Base-by-base conservation (phyloP, 805 yeast species). In the Metschnikowia sp. region DNA sequence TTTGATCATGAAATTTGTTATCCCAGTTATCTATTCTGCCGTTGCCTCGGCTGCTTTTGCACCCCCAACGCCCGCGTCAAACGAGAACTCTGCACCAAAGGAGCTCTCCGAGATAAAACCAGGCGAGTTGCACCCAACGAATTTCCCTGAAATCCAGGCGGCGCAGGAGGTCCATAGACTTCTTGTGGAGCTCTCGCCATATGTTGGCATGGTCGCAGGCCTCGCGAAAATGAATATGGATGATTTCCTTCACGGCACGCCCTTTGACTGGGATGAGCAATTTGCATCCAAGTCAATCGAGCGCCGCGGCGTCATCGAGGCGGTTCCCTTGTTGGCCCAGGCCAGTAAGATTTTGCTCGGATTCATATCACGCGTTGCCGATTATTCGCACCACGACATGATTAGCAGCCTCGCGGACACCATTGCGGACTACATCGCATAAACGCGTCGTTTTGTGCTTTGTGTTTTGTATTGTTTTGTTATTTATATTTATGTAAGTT, bases 161-260 rank as follows among this genome's bases (percentile, higher is more conserved):
- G 48, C 40, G 10, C 44, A 45, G n/a, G 44, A 15, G 2, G 35
- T 45, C 22, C 48, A 45, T 18, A 38, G 35, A 10, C 40, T 45
- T 13, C 30, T 40, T 15, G 30, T 22, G 18, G 39, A 40, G 11
- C n/a, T 45, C 30, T 40, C n/a, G 15, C 44, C 44, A 1, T 45
- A 9, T 2, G 40, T 45, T 10, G 32, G 30, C 29, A 39, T 35
- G 5, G 44, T 41, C 10, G 44, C 48, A 3, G 32, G 30, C 4
- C 32, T 45, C 13, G 48, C 48, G 2, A 41, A 41, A 4, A 40
- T 45, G 9, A 22, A 40, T 1, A 40, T 45, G 48, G 11, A 45
- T 18, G 44, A 38, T 31, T 34, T 45, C 11, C 48, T 45, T 36
- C 37, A 39, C 13, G 48, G 48, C 1, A 45, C 44, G 11, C 44